These are phyloP conservation scores for Juglanconis juglandina DNA, from an alignment of 2,329 filamentous ascomycete genomes.

Conservation along the genomic window DNA sequence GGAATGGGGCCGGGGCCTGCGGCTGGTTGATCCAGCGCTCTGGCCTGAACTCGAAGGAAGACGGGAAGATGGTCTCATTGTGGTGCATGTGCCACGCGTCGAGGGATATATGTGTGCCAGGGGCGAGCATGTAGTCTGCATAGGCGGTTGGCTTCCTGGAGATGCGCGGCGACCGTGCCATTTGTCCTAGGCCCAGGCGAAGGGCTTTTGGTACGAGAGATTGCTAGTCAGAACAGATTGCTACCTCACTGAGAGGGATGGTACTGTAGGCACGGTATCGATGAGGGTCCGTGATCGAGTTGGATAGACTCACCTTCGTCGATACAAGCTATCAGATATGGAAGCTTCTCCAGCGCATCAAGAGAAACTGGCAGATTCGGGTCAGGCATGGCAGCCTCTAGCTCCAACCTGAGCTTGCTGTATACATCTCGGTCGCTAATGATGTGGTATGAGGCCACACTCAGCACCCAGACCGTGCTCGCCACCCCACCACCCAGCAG, in stretches of 20 bases:
- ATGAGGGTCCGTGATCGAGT: background rate
- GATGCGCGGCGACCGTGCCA: too few relatives aligned
- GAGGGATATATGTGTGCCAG: background rate
- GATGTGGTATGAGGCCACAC: background rate
- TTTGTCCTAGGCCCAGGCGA: too few relatives aligned
- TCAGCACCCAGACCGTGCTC: background rate
- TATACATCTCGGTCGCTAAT: background rate
- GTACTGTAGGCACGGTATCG: background rate
- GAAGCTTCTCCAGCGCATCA: background rate
- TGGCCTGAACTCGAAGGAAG: background rate
- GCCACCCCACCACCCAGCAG: too few relatives aligned
- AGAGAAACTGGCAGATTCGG: background rate
- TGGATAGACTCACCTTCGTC: background rate
- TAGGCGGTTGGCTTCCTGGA: background rate
- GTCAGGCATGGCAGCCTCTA: background rate
- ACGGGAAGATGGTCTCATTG: background rate
- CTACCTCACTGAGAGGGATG: too few relatives aligned
- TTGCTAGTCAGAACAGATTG: too few relatives aligned
- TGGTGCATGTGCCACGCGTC: background rate
- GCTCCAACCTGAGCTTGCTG: background rate
- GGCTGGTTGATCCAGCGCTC: background rate
- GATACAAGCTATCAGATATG: background rate
- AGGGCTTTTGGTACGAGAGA: too few relatives aligned
- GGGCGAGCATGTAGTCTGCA: background rate
- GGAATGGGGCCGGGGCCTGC: background rate